A percentile compares a stretch with the other conserved stretches of the same genome.
These are phyloP conservation scores for Stagonosporopsis chrysanthemi DNA, from an alignment of 2,329 filamentous ascomycete species.

Conservation along the genomic window DNA sequence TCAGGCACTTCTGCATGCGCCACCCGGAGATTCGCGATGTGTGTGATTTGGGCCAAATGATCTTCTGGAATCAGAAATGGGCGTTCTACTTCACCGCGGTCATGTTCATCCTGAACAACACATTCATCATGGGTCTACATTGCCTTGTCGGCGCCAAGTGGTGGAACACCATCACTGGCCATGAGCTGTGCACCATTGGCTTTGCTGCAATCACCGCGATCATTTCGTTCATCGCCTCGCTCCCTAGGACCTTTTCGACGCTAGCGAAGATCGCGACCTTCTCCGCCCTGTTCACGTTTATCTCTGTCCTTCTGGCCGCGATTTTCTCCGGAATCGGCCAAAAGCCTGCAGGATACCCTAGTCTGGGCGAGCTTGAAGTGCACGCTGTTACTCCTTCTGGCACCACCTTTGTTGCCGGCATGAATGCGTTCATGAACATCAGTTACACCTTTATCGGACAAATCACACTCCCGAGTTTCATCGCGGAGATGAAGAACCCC, in stretches of 20 bases:
- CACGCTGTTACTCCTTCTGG: slow-evolving; percentile 71
- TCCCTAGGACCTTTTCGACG: slow-evolving; percentile 84
- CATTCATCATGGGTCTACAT: slow-evolving; percentile 85
- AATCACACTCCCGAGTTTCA: slow-evolving; percentile 92
- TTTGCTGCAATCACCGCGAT: slow-evolving; percentile 78
- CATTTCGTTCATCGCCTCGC: slow-evolving; percentile 78
- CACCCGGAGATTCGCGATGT: slow-evolving; percentile 93
- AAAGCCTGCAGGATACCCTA: slow-evolving; percentile 71
- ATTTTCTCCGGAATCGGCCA: slow-evolving; percentile 80
- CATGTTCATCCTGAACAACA: slow-evolving; percentile 95
- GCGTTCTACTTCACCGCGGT: slow-evolving; percentile 73
- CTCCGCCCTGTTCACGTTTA: slow-evolving; percentile 87
- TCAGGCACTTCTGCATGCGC: slow-evolving; percentile 86
- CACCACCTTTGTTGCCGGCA: slow-evolving; percentile 81
- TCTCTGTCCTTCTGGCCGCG: slow-evolving; percentile 84
- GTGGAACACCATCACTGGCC: slow-evolving; percentile 83
- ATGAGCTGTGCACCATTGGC: slow-evolving; percentile 76
- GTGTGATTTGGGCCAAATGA: slow-evolving; percentile 93
- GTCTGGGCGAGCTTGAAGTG: slow-evolving; percentile 69
- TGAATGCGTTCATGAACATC: slow-evolving; percentile 93
- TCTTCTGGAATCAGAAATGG: slow-evolving; percentile 85
- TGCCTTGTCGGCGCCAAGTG: slow-evolving; percentile 86
- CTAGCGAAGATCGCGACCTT: slow-evolving; percentile 80
- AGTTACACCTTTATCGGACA: slow-evolving; percentile 96
- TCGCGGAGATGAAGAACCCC: slow-evolving; percentile 85